Conservation (phyloP, 2,329 filamentous ascomycete genomes). For the Dactylonectria estremocensis region DNA sequence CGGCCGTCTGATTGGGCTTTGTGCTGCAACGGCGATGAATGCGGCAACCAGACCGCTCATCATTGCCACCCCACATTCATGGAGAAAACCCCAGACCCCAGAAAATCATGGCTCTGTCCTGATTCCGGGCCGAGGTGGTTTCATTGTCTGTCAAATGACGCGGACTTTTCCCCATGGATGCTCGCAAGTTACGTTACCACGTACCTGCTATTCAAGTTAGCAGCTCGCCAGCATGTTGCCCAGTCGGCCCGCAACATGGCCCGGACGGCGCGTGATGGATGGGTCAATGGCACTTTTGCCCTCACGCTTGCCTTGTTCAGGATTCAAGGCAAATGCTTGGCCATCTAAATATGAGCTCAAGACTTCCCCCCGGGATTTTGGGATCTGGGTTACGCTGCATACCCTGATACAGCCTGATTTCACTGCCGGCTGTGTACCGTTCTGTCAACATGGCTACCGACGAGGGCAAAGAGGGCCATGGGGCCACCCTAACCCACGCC, state of each 20-base stretch:
- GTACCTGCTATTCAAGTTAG: too few species aligned
- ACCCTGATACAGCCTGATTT: neutral
- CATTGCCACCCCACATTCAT: neutral
- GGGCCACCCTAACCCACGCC: neutral
- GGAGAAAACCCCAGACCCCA: neutral
- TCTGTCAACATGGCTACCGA: constrained; percentile 4
- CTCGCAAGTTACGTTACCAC: neutral
- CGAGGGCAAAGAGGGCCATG: neutral
- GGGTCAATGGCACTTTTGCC: neutral
- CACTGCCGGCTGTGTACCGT: neutral
- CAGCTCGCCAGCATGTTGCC: too few species aligned
- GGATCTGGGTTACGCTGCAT: neutral
- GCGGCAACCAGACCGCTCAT: neutral
- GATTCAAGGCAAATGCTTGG: neutral
- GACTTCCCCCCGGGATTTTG: neutral
- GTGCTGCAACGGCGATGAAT: neutral
- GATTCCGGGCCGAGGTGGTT: neutral
- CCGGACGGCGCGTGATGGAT: neutral
- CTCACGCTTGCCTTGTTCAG: neutral
- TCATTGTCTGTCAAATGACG: neutral
- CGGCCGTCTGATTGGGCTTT: neutral
- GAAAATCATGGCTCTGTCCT: neutral
- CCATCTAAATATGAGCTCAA: neutral
- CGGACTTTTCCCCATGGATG: neutral
- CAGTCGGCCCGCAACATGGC: neutral